phyloP scores from a whole-genome alignment of 495 filamentous ascomycete genomes.

The Lentithecium fluviatile region DNA sequence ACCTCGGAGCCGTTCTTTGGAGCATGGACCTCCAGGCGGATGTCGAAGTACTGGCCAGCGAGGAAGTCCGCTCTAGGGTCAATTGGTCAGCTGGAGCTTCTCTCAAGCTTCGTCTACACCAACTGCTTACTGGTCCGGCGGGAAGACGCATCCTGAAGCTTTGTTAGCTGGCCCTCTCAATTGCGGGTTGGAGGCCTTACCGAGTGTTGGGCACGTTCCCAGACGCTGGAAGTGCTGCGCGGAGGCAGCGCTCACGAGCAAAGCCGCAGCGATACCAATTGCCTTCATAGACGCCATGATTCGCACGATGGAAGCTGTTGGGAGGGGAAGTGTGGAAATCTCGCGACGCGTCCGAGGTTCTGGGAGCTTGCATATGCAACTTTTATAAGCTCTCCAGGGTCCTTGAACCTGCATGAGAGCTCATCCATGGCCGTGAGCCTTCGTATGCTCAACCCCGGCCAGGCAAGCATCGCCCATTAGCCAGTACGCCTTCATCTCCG shows the following conservation, averaged over 20 bases:
- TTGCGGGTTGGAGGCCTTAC: conserved; percentile 11
- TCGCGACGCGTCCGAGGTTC: conserved; percentile 7
- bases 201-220: conserved; percentile 67
- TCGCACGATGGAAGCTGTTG: neutral
- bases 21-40: conserved; percentile 73
- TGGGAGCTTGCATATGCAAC: conserved; percentile 5
- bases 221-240: conserved; percentile 70
- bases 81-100: conserved; percentile 1
- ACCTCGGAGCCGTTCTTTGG: conserved; percentile 74
- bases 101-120: neutral
- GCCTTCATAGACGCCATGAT: conserved; percentile 15
- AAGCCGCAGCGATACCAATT: conserved; percentile 25
- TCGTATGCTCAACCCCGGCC: conserved; percentile 1
- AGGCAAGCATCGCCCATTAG: neutral
- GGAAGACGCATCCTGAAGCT: conserved; percentile 60
- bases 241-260: conserved; percentile 15
- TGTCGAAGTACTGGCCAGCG: conserved; percentile 71
- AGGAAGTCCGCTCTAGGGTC: conserved; percentile 60
- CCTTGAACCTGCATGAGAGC: conserved; percentile 10
- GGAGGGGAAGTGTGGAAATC: neutral
- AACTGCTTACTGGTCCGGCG: conserved; percentile 63
- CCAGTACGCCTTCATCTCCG: neutral
- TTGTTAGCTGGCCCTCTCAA: conserved; percentile 10
- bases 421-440: too few relatives aligned
- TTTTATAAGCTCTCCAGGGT: conserved; percentile 26